Percentiles rank a stretch among this genome's conserved stretches.
Evolutionary conservation across 805 yeast species (phyloP).

Genomic region (Cyberlindnera subsufficiens): DNA sequence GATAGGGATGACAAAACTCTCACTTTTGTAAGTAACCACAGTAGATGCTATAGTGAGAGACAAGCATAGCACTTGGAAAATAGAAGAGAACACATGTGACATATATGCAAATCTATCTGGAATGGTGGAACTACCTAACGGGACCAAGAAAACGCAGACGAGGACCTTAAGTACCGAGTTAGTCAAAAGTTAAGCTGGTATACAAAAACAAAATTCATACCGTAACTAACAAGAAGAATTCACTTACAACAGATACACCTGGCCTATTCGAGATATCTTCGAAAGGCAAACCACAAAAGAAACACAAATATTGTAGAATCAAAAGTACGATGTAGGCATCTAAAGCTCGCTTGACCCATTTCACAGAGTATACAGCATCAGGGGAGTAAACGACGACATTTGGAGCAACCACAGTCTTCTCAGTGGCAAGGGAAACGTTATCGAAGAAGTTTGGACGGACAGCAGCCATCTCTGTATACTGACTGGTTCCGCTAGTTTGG

Average conservation of each 20-base stretch:
- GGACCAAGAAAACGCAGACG: slow-evolving; percentile 8
- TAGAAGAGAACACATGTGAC: slow-evolving; percentile 1
- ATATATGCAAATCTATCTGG: slow-evolving; percentile 4
- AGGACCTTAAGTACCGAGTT: neutral
- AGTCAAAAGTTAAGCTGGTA: neutral
- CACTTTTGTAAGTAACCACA: neutral
- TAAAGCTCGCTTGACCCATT: neutral
- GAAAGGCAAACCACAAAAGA: slow-evolving; percentile 12
- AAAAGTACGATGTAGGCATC: slow-evolving; percentile 2
- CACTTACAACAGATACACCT: slow-evolving; percentile 7
- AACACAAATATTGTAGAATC: slow-evolving; percentile 10
- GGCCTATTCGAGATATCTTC: slow-evolving; percentile 17
- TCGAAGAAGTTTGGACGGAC: no score
- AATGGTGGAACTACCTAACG: slow-evolving; percentile 2
- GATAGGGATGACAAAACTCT: neutral
- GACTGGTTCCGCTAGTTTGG: no score
- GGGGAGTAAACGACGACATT: slow-evolving; percentile 1
- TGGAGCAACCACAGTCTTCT: slow-evolving; percentile 1
- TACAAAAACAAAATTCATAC: neutral
- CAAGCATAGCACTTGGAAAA: slow-evolving; percentile 2
- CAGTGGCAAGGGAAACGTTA: neutral
- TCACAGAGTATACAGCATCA: slow-evolving; percentile 3
- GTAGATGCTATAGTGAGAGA: neutral
- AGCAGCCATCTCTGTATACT: no score
- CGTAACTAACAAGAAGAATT: slow-evolving; percentile 4